Conservation (phyloP, 1,284 basidiomycete genomes). For the Apiotrichum porosum region DNA sequence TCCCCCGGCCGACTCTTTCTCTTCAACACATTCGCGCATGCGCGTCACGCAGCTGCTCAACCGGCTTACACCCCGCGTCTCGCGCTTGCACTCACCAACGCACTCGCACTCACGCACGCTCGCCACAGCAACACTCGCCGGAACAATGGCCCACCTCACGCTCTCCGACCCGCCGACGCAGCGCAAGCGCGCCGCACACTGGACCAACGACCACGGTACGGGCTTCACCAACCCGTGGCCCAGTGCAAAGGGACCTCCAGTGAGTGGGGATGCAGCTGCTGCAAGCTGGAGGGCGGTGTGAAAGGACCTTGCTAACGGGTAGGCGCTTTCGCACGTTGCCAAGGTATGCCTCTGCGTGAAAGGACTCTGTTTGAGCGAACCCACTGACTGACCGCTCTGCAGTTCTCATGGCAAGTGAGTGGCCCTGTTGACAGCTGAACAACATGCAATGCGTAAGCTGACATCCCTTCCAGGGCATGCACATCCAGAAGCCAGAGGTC, state of each 20-base stretch:
- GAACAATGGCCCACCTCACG: background rate
- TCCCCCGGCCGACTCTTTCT: background rate
- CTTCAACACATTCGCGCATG: background rate
- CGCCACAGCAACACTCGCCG: background rate
- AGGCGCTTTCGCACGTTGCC: constrained; percentile 8
- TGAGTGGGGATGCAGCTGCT: no score
- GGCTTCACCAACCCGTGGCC: constrained; percentile 52
- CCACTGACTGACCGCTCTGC: background rate
- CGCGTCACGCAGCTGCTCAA: no score
- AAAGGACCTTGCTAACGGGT: no score
- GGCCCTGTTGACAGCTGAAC: no score
- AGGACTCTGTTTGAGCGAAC: no score
- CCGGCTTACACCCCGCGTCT: no score
- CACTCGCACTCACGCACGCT: background rate
- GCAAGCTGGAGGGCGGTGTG: no score
- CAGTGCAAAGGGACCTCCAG: constrained; percentile 34
- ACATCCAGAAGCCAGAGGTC: constrained; percentile 27
- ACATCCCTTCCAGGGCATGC: constrained; percentile 5
- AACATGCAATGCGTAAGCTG: no score
- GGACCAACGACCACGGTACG: constrained; percentile 34
- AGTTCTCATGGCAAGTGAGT: constrained; percentile 14
- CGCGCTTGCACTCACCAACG: background rate
- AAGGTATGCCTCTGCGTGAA: constrained; percentile 9
- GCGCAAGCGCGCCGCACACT: constrained; percentile 25
- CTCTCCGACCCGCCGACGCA: background rate